These are phyloP conservation scores for Pseudogymnoascus sp. DNA, from an alignment of 2,329 filamentous ascomycete species.

Conservation along the genomic window DNA sequence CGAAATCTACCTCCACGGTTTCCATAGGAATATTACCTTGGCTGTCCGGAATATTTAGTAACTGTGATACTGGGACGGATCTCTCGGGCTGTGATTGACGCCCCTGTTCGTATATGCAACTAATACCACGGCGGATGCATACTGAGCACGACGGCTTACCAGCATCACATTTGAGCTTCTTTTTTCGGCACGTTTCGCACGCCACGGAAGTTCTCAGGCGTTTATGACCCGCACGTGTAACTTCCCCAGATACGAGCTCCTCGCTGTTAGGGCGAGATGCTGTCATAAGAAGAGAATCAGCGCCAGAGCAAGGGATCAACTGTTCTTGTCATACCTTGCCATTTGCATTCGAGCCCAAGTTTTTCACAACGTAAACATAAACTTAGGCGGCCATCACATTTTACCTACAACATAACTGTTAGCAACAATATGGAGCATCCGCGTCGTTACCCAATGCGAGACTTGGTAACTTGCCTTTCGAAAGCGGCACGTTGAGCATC, in stretches of 20 bases:
- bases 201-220: constrained; percentile 5
- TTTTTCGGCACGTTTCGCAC: constrained; percentile 8
- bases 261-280: neutral
- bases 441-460: neutral
- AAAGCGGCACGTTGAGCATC: neutral
- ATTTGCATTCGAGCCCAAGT: constrained; percentile 7
- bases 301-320: neutral
- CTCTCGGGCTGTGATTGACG: constrained; percentile 7
- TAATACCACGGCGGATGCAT: neutral
- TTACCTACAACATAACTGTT: neutral
- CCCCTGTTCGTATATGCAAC: constrained; percentile 2
- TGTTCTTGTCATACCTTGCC: neutral
- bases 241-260: neutral
- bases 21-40: neutral
- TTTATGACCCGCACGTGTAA: constrained; percentile 4
- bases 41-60: neutral
- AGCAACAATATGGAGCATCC: neutral
- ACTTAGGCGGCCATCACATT: constrained; percentile 7
- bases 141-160: constrained; percentile 1
- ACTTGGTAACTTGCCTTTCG: neutral
- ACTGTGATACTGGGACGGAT: neutral
- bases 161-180: constrained; percentile 6
- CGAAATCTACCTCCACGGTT: neutral
- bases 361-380: constrained; percentile 5
- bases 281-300: neutral